Conservation (phyloP, 1,139 yeast genomes). For the Saccharomyces hybrid region DNA sequence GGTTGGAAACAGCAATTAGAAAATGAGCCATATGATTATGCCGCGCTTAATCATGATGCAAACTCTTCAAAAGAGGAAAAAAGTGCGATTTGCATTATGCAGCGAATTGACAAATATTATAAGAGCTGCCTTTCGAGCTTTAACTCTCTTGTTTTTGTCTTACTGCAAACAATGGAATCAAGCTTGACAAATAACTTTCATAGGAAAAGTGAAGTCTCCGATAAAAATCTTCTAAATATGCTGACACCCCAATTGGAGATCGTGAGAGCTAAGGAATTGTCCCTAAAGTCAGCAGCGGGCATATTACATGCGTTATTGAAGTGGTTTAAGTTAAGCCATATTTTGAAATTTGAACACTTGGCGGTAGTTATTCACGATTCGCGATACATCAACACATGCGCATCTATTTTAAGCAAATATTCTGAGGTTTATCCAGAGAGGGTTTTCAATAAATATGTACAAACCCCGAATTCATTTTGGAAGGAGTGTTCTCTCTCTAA, state of each 20-base stretch:
- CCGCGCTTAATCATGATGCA: slow-evolving; percentile 5
- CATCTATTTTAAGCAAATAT: slow-evolving; percentile 33
- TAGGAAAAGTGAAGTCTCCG: slow-evolving; percentile 8
- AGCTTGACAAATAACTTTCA: slow-evolving; percentile 32
- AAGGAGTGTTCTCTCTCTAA: slow-evolving; percentile 25
- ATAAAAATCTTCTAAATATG: neutral
- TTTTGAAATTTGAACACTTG: slow-evolving; percentile 70
- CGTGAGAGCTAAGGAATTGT: slow-evolving; percentile 52
- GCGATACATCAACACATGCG: slow-evolving; percentile 43
- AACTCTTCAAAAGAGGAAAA: slow-evolving; percentile 5
- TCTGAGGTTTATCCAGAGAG: slow-evolving; percentile 34
- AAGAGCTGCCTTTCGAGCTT: slow-evolving; percentile 43
- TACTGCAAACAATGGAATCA: slow-evolving; percentile 53
- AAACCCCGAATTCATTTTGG: slow-evolving; percentile 43
- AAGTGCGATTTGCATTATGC: slow-evolving; percentile 36
- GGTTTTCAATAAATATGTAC: slow-evolving; percentile 35
- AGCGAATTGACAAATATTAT: slow-evolving; percentile 58
- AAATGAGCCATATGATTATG: slow-evolving; percentile 17
- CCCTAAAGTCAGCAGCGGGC: slow-evolving; percentile 55
- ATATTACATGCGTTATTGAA: slow-evolving; percentile 46
- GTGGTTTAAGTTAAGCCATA: slow-evolving; percentile 77
- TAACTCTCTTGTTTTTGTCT: slow-evolving; percentile 54
- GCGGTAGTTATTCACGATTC: slow-evolving; percentile 69
- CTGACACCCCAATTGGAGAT: slow-evolving; percentile 43
- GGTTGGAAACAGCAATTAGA: slow-evolving; percentile 41